Percentiles rank a stretch among this genome's conserved stretches.
phyloP scores from a whole-genome alignment of 305 asterid genomes.

The Fraxinus sp. region DNA sequence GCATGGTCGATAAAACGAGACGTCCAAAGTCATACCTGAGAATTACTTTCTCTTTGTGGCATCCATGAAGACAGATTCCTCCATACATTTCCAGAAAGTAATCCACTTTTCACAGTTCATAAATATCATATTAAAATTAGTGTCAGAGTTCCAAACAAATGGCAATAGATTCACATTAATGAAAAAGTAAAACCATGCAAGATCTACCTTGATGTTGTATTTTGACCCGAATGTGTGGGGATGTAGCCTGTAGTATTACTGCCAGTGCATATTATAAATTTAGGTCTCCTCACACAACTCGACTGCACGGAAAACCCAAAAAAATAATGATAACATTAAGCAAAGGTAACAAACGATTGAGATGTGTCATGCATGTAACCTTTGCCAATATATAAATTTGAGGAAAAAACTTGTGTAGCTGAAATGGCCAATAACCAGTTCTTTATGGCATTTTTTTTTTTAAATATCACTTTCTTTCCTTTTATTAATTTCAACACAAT shows the following conservation, averaged over 20 bases:
- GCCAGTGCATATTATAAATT: conserved; percentile 80
- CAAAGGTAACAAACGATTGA: background rate
- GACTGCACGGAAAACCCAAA: conserved; percentile 46
- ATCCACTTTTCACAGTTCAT: conserved; percentile 44
- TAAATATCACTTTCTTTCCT: conserved; percentile 6
- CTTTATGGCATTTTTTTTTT: background rate
- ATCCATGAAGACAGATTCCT: conserved; percentile 76
- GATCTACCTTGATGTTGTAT: conserved; percentile 59
- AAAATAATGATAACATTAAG: background rate
- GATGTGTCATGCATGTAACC: background rate
- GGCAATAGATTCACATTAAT: conserved; percentile 8
- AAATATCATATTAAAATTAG: conserved; percentile 20
- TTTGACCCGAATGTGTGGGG: conserved; percentile 72
- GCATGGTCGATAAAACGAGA: background rate
- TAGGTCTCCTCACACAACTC: conserved; percentile 77
- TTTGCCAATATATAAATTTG: conserved; percentile 13
- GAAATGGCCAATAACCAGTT: conserved; percentile 10
- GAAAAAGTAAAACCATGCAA: conserved; percentile 16
- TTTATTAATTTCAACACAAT: background rate
- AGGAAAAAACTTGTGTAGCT: conserved; percentile 6
- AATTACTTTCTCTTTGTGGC: conserved; percentile 70
- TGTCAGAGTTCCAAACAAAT: conserved; percentile 6
- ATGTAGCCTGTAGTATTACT: conserved; percentile 68
- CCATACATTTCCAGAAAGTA: conserved; percentile 80
- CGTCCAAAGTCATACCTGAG: conserved; percentile 50